phyloP scores from a whole-genome alignment of 169 alveolate species.

The Cryptosporidium tyzzeri region DNA sequence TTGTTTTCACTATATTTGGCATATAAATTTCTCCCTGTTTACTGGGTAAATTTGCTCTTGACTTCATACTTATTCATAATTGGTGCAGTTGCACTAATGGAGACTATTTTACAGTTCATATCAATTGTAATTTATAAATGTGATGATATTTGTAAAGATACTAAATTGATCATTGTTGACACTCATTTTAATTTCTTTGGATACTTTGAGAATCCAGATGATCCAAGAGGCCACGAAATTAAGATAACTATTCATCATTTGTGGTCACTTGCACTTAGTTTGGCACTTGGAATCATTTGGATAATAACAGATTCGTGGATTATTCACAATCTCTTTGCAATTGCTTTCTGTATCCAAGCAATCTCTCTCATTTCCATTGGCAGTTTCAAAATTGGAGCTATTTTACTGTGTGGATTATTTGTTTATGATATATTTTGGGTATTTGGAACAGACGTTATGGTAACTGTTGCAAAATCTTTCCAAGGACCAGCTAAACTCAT shows the following conservation, averaged over 20 bases:
- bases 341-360: slow-evolving; percentile 89
- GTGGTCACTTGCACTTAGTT: slow-evolving; percentile 79
- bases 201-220: slow-evolving; percentile 72
- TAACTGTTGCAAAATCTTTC: slow-evolving; percentile 91
- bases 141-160: slow-evolving; percentile 70
- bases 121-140: slow-evolving; percentile 52
- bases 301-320: slow-evolving; percentile 87
- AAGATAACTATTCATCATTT: slow-evolving; percentile 81
- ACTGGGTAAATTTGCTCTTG: slow-evolving; percentile 82
- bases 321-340: slow-evolving; percentile 89
- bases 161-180: slow-evolving; percentile 39
- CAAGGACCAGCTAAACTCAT: slow-evolving; percentile 94
- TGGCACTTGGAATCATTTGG: slow-evolving; percentile 81
- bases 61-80: slow-evolving; percentile 78
- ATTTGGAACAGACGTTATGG: slow-evolving; percentile 95
- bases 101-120: slow-evolving; percentile 73
- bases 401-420: slow-evolving; percentile 89
- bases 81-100: slow-evolving; percentile 80
- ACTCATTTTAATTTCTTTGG: slow-evolving; percentile 74
- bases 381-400: slow-evolving; percentile 88
- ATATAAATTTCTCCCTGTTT: slow-evolving; percentile 78
- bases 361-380: slow-evolving; percentile 88
- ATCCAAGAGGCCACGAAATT: slow-evolving; percentile 70
- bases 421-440: slow-evolving; percentile 95
- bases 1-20: slow-evolving; percentile 84